A percentile compares a stretch with the other conserved stretches of the same genome.
These are phyloP conservation scores for Penicillium sp. DNA, from an alignment of 2,329 filamentous ascomycete species.

Conservation along the genomic window DNA sequence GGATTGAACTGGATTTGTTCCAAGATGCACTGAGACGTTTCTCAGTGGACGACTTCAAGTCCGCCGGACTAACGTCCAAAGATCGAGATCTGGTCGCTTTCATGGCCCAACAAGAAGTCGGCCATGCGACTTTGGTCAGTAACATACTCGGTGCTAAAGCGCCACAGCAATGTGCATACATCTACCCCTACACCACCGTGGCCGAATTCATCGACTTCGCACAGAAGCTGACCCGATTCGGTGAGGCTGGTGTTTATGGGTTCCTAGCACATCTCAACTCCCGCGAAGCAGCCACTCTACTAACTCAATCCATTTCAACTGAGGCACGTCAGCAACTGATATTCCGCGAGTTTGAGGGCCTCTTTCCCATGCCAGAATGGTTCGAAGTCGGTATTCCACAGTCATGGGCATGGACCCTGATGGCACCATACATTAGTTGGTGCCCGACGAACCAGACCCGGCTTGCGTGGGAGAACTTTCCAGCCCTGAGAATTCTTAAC, in stretches of 20 bases:
- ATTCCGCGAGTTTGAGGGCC: conserved; percentile 78
- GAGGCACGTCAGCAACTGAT: conserved; percentile 82
- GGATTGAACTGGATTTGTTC: conserved; percentile 72
- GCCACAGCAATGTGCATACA: conserved; percentile 74
- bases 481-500: conserved; percentile 68
- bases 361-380: conserved; percentile 81
- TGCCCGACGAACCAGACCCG: conserved; percentile 73
- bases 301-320: conserved; percentile 74
- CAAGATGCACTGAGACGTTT: conserved; percentile 72
- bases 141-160: conserved; percentile 74
- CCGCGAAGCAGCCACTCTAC: conserved; percentile 69
- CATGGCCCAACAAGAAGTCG: conserved; percentile 76
- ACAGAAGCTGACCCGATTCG: conserved; percentile 80
- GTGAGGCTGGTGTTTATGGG: conserved; percentile 77
- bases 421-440: conserved; percentile 77
- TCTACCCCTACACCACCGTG: conserved; percentile 75
- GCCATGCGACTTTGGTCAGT: conserved; percentile 73
- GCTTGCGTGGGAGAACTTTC: conserved; percentile 83
- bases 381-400: conserved; percentile 78
- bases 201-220: conserved; percentile 79
- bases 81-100: conserved; percentile 71
- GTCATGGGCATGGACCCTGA: conserved; percentile 78
- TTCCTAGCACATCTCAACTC: conserved; percentile 77
- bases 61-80: conserved; percentile 65
- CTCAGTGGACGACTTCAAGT: conserved; percentile 67